These are phyloP conservation scores for Infundibulicybe gibba DNA, from an alignment of 768 basidiomycete genomes.

Conservation along the genomic window DNA sequence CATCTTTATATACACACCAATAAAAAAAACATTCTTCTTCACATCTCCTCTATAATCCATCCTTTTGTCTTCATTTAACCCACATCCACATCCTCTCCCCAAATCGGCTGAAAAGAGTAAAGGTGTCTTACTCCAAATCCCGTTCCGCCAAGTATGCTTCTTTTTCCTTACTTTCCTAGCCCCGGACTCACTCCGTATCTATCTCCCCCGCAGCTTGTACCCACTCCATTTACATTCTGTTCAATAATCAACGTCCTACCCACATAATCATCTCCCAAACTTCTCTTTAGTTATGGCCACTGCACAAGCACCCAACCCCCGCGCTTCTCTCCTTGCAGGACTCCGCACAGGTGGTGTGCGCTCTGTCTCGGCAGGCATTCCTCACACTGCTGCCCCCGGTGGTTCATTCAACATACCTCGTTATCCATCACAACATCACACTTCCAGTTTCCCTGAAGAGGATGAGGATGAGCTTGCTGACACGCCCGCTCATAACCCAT, in stretches of 20 bases:
- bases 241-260: constrained; percentile 31
- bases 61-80: no score
- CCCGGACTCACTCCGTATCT: constrained; percentile 6
- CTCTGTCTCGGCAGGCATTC: constrained; percentile 56
- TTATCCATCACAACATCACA: constrained; percentile 42
- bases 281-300: constrained; percentile 38
- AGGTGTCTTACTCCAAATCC: no score
- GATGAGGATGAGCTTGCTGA: constrained; percentile 66
- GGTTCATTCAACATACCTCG: constrained; percentile 63
- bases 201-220: constrained; percentile 20
- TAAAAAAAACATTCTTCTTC: constrained; percentile 14
- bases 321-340: constrained; percentile 83
- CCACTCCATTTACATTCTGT: constrained; percentile 28
- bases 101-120: constrained; percentile 12
- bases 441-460: constrained; percentile 42
- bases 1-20: constrained; percentile 16
- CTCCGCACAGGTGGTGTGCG: constrained; percentile 91
- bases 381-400: constrained; percentile 66
- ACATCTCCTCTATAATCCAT: constrained; percentile 3
- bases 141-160: no score
- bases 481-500: constrained; percentile 48
- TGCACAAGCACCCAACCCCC: constrained; percentile 44
- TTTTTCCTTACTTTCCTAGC: neutral
- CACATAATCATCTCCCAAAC: constrained; percentile 20
- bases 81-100: constrained; percentile 10